phyloP scores from a whole-genome alignment of 192 early-diverging fungal genomes.

The Funneliformis mosseae region DNA sequence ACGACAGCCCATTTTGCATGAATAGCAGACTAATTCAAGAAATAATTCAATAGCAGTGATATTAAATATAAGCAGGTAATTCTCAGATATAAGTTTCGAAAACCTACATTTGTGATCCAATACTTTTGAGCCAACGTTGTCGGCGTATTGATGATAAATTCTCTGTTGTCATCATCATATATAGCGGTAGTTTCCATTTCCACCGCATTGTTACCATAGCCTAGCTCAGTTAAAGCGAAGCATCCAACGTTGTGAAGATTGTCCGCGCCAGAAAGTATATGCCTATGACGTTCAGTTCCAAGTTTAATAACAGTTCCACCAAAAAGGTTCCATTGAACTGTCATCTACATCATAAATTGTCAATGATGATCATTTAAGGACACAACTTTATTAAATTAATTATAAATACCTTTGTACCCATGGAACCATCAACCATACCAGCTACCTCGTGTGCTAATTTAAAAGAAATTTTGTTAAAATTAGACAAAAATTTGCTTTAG shows the following conservation, averaged over 20 bases:
- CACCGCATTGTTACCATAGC: conserved; percentile 80
- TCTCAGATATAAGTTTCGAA: not conserved
- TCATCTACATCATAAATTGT: conserved; percentile 33
- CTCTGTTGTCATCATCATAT: conserved; percentile 56
- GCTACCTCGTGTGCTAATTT: conserved; percentile 64
- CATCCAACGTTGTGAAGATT: conserved; percentile 68
- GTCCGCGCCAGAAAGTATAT: conserved; percentile 65
- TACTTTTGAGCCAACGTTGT: conserved; percentile 73
- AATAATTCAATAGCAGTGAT: not conserved
- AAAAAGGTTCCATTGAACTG: conserved; percentile 69
- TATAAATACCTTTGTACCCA: conserved; percentile 66
- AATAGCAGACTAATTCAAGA: conserved; percentile 47
- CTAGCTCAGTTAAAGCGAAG: conserved; percentile 78
- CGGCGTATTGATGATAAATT: conserved; percentile 78
- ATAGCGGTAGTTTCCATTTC: conserved; percentile 78
- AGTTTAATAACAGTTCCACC: conserved; percentile 73
- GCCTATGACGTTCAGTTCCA: conserved; percentile 71
- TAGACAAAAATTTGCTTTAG: not conserved
- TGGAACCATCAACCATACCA: conserved; percentile 72
- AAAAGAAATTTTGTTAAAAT: not conserved
- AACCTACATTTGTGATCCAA: conserved; percentile 78
- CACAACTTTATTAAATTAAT: not conserved
- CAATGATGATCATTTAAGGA: not conserved
- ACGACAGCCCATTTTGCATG: conserved; percentile 75
- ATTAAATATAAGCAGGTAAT: not conserved